Conservation (phyloP, 164 flowering plant genomes). For the Annona squamosa region DNA sequence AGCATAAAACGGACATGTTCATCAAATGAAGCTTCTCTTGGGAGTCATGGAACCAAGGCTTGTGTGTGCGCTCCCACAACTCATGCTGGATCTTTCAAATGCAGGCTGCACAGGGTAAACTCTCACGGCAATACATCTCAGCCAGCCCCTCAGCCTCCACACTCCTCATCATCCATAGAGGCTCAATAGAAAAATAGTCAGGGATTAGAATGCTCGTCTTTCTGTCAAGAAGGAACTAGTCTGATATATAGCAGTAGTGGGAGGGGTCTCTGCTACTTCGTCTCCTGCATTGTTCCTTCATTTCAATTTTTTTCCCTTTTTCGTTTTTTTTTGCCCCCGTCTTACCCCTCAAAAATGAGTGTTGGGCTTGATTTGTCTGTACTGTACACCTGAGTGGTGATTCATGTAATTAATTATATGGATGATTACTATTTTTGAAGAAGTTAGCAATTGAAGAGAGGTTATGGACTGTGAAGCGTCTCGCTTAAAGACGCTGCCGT, state of each 20-base stretch:
- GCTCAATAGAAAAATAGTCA: slow-evolving; percentile 12
- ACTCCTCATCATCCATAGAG: slow-evolving; percentile 16
- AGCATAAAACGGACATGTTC: slow-evolving; percentile 12
- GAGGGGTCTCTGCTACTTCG: background rate
- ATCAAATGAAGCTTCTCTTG: background rate
- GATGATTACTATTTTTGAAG: slow-evolving; percentile 3
- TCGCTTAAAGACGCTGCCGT: background rate
- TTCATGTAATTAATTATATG: slow-evolving; percentile 11
- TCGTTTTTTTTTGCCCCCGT: background rate
- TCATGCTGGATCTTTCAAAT: slow-evolving; percentile 22
- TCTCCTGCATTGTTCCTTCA: background rate
- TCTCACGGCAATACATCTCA: slow-evolving; percentile 12
- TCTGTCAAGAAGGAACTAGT: background rate
- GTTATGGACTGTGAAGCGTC: background rate
- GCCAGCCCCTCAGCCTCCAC: slow-evolving; percentile 16
- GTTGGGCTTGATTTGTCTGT: slow-evolving; percentile 7
- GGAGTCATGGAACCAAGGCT: slow-evolving; percentile 5
- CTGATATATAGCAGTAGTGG: background rate
- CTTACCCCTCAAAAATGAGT: background rate
- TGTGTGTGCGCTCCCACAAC: slow-evolving; percentile 26
- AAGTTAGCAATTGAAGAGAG: background rate
- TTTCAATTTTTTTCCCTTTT: background rate
- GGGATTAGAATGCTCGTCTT: background rate
- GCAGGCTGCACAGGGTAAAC: slow-evolving; percentile 28
- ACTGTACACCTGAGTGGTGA: slow-evolving; percentile 1